Evolutionary conservation across 306 rosid species (phyloP).

Genomic region (Cajanus cajan): DNA sequence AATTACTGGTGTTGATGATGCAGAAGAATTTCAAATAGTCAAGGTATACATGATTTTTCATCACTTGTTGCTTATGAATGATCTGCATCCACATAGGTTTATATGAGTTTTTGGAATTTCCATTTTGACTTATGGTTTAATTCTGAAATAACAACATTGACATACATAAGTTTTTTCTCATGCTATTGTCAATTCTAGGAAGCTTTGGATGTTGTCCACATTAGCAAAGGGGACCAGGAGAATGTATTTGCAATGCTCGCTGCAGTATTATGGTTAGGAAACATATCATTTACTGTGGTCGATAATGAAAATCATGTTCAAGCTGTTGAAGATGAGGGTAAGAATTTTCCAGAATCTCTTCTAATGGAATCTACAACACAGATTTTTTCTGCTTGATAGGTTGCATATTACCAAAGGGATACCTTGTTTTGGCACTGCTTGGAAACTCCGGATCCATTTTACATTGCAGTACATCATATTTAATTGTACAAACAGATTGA

Average conservation of each 20-base stretch:
- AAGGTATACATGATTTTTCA: slow-evolving; percentile 48
- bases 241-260: slow-evolving; percentile 98
- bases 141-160: slow-evolving; percentile 19
- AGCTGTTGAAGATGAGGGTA: slow-evolving; percentile 86
- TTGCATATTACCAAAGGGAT: not conserved
- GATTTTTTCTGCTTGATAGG: not conserved
- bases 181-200: slow-evolving; percentile 56
- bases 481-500: not conserved
- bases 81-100: slow-evolving; percentile 18
- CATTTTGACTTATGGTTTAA: not conserved
- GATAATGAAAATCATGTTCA: slow-evolving; percentile 97
- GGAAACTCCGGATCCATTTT: not conserved
- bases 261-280: slow-evolving; percentile 98
- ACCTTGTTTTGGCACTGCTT: not conserved
- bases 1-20: slow-evolving; percentile 75
- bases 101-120: not conserved
- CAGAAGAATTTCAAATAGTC: slow-evolving; percentile 78
- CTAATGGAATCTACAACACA: not conserved
- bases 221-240: slow-evolving; percentile 81
- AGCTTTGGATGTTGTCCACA: slow-evolving; percentile 91
- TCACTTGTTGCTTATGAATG: slow-evolving; percentile 7
- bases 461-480: not conserved
- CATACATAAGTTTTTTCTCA: slow-evolving; percentile 29
- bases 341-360: slow-evolving; percentile 23
- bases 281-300: slow-evolving; percentile 70